phyloP scores from a whole-genome alignment of 2,329 filamentous ascomycete species.

The Pestalotiopsis sp. region DNA sequence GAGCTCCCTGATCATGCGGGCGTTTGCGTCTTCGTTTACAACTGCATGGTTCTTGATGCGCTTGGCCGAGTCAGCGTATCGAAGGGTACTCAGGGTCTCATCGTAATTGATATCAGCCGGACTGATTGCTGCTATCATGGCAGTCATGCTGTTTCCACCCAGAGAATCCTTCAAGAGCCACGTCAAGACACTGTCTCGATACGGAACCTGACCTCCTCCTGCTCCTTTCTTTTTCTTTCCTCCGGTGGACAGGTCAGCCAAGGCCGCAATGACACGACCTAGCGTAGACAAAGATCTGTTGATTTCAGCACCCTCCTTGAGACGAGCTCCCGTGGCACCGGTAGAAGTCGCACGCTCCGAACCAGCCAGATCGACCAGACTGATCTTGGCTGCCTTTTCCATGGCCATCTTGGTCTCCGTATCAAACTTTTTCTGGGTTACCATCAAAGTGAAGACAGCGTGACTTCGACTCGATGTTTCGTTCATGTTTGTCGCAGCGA shows the following conservation, averaged over 20 bases:
- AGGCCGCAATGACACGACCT: slow-evolving; percentile 93
- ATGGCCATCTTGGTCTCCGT: slow-evolving; percentile 93
- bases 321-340: slow-evolving; percentile 88
- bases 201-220: slow-evolving; percentile 78
- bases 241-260: slow-evolving; percentile 86
- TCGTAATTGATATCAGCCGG: slow-evolving; percentile 99
- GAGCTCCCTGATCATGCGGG: slow-evolving; percentile 96
- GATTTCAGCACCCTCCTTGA: slow-evolving; percentile 98
- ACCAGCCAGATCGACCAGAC: slow-evolving; percentile 94
- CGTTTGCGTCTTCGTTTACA: slow-evolving; percentile 98
- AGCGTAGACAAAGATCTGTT: slow-evolving; percentile 95
- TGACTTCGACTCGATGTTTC: slow-evolving; percentile 98
- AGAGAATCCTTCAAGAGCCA: slow-evolving; percentile 97
- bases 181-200: slow-evolving; percentile 94
- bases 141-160: slow-evolving; percentile 98
- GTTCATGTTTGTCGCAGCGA: slow-evolving; percentile 99
- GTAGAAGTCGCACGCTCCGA: slow-evolving; percentile 97
- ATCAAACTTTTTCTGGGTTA: slow-evolving; percentile 93
- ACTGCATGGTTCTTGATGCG: slow-evolving; percentile 99
- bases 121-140: slow-evolving; percentile 99
- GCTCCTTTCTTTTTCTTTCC: slow-evolving; percentile 74
- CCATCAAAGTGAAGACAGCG: slow-evolving; percentile 93
- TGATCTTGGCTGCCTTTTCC: slow-evolving; percentile 98
- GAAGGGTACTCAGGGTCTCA: slow-evolving; percentile 91
- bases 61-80: slow-evolving; percentile 97